A percentile compares a stretch with the other conserved stretches of the same genome.
phyloP scores from a whole-genome alignment of 2,329 filamentous ascomycete genomes.

The Microdochium nivale region DNA sequence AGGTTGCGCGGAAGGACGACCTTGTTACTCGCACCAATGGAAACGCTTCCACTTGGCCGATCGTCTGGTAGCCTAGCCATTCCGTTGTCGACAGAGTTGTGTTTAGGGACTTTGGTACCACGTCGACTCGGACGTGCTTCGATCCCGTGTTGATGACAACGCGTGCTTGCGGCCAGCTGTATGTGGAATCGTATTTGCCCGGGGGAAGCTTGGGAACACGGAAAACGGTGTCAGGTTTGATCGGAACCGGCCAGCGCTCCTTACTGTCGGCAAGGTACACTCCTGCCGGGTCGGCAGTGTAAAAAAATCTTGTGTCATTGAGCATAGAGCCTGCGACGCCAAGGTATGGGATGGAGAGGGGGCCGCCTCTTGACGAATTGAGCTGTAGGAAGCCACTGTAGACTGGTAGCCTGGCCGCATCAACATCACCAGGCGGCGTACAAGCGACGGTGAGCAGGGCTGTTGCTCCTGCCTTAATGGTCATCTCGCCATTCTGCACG shows the following conservation, averaged over 20 bases:
- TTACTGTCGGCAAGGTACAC: background rate
- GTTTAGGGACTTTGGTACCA: too few species aligned
- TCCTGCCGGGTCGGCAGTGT: background rate
- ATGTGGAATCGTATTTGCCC: too few species aligned
- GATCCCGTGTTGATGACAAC: too few species aligned
- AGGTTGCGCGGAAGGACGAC: background rate
- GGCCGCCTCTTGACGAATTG: slow-evolving; percentile 25
- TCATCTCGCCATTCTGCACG: slow-evolving; percentile 7
- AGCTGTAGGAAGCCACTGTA: slow-evolving; percentile 34
- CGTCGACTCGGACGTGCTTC: too few species aligned
- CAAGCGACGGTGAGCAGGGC: slow-evolving; percentile 18
- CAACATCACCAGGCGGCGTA: slow-evolving; percentile 16
- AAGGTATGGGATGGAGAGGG: slow-evolving; percentile 29
- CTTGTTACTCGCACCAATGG: background rate
- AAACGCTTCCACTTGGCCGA: background rate
- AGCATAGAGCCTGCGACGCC: slow-evolving; percentile 22
- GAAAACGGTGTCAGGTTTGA: background rate
- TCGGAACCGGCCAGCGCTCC: background rate
- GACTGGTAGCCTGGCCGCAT: slow-evolving; percentile 24
- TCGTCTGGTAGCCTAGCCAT: too few species aligned
- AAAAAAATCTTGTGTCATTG: background rate
- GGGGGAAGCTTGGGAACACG: too few species aligned
- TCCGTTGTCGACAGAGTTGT: too few species aligned
- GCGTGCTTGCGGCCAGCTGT: too few species aligned
- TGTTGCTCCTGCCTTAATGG: slow-evolving; percentile 15